Conservation (phyloP, 257 asterid genomes). For the Ophiorrhiza pumila region DNA sequence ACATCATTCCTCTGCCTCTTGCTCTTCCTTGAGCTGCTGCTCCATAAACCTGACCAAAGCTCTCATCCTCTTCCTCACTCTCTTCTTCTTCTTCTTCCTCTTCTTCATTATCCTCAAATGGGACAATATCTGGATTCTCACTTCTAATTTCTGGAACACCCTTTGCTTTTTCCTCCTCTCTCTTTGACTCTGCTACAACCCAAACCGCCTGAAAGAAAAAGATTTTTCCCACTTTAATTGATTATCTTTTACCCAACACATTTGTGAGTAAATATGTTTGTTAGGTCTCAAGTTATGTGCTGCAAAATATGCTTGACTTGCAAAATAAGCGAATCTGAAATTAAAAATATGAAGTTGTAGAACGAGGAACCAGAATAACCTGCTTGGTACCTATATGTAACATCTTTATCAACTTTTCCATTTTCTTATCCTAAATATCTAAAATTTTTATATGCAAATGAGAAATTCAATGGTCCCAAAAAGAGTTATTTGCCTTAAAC, state of each 20-base stretch:
- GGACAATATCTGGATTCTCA: conserved; percentile 78
- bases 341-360: not conserved
- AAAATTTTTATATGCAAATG: not conserved
- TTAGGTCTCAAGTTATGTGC: not conserved
- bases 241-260: conserved; percentile 7
- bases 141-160: conserved; percentile 59
- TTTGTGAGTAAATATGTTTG: not conserved
- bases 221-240: conserved; percentile 14
- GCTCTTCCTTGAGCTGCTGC: conserved; percentile 64
- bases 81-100: conserved; percentile 95
- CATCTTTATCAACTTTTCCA: too few relatives aligned
- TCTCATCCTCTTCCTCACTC: conserved; percentile 79
- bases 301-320: conserved; percentile 4
- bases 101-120: conserved; percentile 86
- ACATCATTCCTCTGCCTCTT: conserved; percentile 84
- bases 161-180: conserved; percentile 86
- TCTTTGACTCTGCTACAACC: conserved; percentile 69
- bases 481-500: not conserved
- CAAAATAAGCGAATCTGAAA: not conserved
- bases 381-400: too few relatives aligned
- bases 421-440: too few relatives aligned
- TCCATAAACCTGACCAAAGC: conserved; percentile 42
- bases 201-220: conserved; percentile 52
- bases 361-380: not conserved
- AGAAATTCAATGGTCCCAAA: not conserved